Base-by-base conservation (phyloP, 805 yeast genomes). In the Zygosaccharomyces bailii region DNA sequence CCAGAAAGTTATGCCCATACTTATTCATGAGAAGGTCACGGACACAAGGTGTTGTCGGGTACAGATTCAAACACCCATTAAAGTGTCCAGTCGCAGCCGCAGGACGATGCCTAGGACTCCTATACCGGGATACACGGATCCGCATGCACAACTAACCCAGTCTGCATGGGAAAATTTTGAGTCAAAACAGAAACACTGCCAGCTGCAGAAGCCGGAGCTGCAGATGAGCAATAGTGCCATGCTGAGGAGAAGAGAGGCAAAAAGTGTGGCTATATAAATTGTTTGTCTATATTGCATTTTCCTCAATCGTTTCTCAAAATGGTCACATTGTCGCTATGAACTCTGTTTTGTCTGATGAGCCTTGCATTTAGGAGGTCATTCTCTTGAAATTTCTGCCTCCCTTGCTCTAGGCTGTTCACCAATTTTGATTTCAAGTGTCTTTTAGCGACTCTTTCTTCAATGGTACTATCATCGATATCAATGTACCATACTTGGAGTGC, bases 321-420 rank as follows among this genome's bases (percentile, higher is more conserved):
- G 13, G 43, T 37, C 21, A 61, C 43, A 20, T 44, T 43, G n/a
- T 50, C 43, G n/a, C 43, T 41, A 4, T 45, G 24, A 16, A 57
- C 53, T 54, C 44, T 49, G 34, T 60, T 41, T 7, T 43, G 37
- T 13, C 43, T 51, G n/a, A 65, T 55, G 11, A 48, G 42, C 13
- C 52, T 56, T 0, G 90, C 95, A 61, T 90, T 90, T 7, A 74
- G 66, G 24, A 76, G 57, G 60, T 89, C 96, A 55, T 78, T 82
- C 2, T 65, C 59, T 40, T 72, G 72, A 20, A 74, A 80, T 44
- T 80, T 67, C 8, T 61, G 65, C 3, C 63, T 57, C 0, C 89
- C 90, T 46, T 74, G 76, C 43, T 75, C 71, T 8, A 74, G 51
- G 4, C 66, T 60, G 2, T 52, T 37, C 1, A 73, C 79, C 8